phyloP scores from a whole-genome alignment of 306 rosid species.

The Rosa lucieae region DNA sequence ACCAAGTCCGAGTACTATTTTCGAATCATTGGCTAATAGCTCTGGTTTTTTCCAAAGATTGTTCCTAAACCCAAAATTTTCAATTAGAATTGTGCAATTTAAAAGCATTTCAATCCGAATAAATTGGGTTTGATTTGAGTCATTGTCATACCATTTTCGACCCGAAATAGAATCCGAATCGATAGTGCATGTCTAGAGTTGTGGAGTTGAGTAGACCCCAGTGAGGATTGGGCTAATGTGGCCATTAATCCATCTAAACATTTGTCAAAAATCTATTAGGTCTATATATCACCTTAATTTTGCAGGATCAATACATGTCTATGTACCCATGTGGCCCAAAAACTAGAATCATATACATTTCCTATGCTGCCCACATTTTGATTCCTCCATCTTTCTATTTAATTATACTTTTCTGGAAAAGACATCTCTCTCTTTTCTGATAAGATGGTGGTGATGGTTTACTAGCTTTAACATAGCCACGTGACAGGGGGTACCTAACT shows the following conservation, averaged over 20 bases:
- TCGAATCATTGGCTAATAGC: background rate
- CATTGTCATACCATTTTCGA: background rate
- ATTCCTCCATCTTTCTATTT: conserved; percentile 9
- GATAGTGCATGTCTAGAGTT: background rate
- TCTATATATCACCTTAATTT: background rate
- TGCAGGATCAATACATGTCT: background rate
- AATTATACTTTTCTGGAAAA: background rate
- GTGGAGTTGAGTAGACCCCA: background rate
- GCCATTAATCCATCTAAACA: background rate
- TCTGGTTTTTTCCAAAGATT: background rate
- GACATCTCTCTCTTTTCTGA: conserved; percentile 15
- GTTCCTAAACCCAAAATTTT: background rate
- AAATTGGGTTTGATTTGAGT: background rate
- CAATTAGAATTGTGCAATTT: background rate
- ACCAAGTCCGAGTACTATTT: too few species aligned
- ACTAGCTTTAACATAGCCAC: conserved; percentile 43
- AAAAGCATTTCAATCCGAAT: background rate
- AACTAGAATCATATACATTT: background rate
- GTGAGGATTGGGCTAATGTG: background rate
- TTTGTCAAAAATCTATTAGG: background rate
- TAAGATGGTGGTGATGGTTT: conserved; percentile 43
- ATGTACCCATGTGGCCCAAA: background rate
- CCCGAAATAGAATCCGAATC: background rate
- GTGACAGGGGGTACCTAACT: conserved; percentile 43
- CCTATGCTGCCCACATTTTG: conserved; percentile 32